These are phyloP conservation scores for Babesia caballi DNA, from an alignment of 169 alveolate species.

Conservation along the genomic window DNA sequence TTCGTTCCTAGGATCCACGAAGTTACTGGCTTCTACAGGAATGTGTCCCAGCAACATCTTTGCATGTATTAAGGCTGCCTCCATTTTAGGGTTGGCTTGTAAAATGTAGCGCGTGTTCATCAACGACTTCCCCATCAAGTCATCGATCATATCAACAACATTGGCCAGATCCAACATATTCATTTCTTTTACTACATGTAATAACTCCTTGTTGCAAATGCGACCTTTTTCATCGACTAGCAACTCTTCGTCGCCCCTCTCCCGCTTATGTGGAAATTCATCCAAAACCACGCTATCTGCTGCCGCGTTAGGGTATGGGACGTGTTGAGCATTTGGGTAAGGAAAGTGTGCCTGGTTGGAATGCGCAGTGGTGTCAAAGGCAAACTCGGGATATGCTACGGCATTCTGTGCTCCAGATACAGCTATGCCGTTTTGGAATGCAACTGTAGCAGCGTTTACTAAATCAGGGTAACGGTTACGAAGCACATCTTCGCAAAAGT, in stretches of 20 bases:
- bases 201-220: constrained; percentile 29
- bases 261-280: neutral
- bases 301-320: neutral
- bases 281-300: neutral
- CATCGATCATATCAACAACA: constrained; percentile 34
- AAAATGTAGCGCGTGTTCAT: constrained; percentile 37
- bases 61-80: constrained; percentile 47
- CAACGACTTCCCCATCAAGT: constrained; percentile 29
- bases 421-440: neutral
- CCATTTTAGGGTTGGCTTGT: constrained; percentile 13
- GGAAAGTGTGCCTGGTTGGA: neutral
- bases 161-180: constrained; percentile 47
- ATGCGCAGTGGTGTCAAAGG: neutral
- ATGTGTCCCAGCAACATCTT: constrained; percentile 36
- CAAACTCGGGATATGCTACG: neutral
- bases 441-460: constrained; percentile 17
- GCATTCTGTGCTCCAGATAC: neutral
- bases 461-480: constrained; percentile 57
- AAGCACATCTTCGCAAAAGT: constrained; percentile 47
- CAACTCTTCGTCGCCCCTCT: neutral
- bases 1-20: neutral
- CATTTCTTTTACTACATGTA: constrained; percentile 30
- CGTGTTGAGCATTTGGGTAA: neutral
- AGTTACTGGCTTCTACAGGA: neutral
- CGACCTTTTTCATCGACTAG: constrained; percentile 24